Percentiles rank a stretch among this genome's conserved stretches.
Evolutionary conservation across 768 basidiomycete species (phyloP).

Genomic region (Tephrocybe rancida): DNA sequence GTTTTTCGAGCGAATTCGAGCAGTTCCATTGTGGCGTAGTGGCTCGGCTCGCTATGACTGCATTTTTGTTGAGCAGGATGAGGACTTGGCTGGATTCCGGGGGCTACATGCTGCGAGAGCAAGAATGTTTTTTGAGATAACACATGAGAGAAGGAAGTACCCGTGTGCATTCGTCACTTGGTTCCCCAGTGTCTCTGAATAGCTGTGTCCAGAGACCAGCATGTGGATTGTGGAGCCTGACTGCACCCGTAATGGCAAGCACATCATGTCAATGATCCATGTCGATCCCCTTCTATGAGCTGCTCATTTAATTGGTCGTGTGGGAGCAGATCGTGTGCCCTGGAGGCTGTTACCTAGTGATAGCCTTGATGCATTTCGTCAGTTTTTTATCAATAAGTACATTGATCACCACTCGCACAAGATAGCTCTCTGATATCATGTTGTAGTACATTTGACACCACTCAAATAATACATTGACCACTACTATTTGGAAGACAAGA

Average conservation of each 20-base stretch:
- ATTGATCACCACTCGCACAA: constrained; percentile 26
- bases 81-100: not conserved
- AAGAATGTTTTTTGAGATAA: constrained; percentile 26
- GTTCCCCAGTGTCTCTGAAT: constrained; percentile 14
- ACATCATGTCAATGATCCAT: constrained; percentile 19
- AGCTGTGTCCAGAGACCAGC: constrained; percentile 20
- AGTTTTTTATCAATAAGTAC: constrained; percentile 23
- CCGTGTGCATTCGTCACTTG: constrained; percentile 27
- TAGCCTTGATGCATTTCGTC: too few relatives aligned
- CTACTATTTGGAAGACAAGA: too few relatives aligned
- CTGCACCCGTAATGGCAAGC: not conserved
- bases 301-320: constrained; percentile 21
- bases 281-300: constrained; percentile 9
- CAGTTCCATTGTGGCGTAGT: not conserved
- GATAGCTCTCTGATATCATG: constrained; percentile 17
- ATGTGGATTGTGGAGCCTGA: constrained; percentile 26
- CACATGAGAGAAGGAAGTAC: constrained; percentile 12
- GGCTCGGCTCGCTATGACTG: too few relatives aligned
- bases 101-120: too few relatives aligned
- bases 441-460: too few relatives aligned
- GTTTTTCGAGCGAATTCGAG: not conserved
- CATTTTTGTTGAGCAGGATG: not conserved
- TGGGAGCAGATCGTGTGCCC: constrained; percentile 6
- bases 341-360: constrained; percentile 7
- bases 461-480: too few relatives aligned